These are phyloP conservation scores for Zymoseptoria pseudotritici DNA, from an alignment of 2,329 filamentous ascomycete genomes.

Conservation along the genomic window DNA sequence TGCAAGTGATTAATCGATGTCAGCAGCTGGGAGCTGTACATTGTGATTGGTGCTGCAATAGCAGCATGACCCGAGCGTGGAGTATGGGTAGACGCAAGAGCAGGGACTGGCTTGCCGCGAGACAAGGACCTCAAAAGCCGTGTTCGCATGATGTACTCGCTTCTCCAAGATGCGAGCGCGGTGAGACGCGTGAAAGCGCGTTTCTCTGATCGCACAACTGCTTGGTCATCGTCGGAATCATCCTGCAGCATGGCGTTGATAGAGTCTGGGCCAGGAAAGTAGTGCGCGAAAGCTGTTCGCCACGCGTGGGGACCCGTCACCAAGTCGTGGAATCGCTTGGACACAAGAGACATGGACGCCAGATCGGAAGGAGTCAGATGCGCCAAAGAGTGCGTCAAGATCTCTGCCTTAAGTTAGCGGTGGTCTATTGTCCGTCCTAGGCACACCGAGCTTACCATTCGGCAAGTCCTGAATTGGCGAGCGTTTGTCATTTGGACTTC, in stretches of 20 bases:
- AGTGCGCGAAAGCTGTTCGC: constrained; percentile 85
- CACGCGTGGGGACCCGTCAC: constrained; percentile 90
- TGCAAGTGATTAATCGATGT: constrained; percentile 74
- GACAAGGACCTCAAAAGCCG: constrained; percentile 72
- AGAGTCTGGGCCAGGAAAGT: constrained; percentile 70
- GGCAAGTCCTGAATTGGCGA: constrained; percentile 57
- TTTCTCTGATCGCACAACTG: constrained; percentile 59
- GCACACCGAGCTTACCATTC: constrained; percentile 57
- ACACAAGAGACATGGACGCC: constrained; percentile 74
- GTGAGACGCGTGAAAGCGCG: constrained; percentile 79
- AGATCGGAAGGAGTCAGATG: constrained; percentile 82
- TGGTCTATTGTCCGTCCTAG: constrained; percentile 1
- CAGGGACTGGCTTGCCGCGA: constrained; percentile 67
- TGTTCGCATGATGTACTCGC: constrained; percentile 86
- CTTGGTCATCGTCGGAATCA: constrained; percentile 45
- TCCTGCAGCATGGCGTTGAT: constrained; percentile 35
- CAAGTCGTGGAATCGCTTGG: constrained; percentile 74
- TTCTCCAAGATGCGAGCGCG: constrained; percentile 82
- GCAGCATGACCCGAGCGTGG: constrained; percentile 50
- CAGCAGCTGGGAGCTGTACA: constrained; percentile 76
- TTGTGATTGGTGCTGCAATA: constrained; percentile 66
- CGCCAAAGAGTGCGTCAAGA: constrained; percentile 83
- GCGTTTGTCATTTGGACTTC: constrained; percentile 38
- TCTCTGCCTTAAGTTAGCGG: constrained; percentile 52
- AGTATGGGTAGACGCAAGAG: constrained; percentile 46